Evolutionary conservation across 352 stramenopile species (phyloP), one percentile per base, ranked within the genome.

Genomic region (Pythium myriotylum): DNA sequence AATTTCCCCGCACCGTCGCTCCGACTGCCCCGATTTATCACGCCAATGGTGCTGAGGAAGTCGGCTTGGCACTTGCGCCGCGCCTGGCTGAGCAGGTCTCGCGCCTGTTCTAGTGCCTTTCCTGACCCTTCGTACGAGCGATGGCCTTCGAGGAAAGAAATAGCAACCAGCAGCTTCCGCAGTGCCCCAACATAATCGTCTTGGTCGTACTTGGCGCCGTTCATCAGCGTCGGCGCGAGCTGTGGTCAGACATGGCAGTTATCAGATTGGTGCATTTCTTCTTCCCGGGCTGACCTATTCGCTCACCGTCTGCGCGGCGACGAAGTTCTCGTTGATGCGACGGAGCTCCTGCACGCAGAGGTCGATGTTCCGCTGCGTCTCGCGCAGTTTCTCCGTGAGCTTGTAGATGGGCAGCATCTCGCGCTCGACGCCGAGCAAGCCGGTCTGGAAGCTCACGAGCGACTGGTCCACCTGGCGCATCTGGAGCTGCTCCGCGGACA

Each of bases 341-440:
- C 70, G 76, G 53, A 94, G 60, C 62, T 91, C 79, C 27, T 79
- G 73, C 20, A 94, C 84, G 41, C 83, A 91, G 9, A 89, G 54
- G 46, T 94, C 85, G 27, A 94, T 94, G 51, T 92, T 94, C 66
- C 86, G 86, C 59, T 94, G 85, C 17, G 82, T 92, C 59, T 79
- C 80, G 57, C 82, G 79, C 19, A 94, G 76, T 63, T 83, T 79
- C 62, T 91, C 82, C 0, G 85, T 94, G 66, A 94, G 81, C 49
- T 86, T 89, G 71, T 94, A 94, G 59, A 94, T 84, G 23, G 84
- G 82, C 56, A 89, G 68, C 84, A 91, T 94, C 68, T 94, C 79
- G 23, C 72, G 67, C 75, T 94, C 84, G 35, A 94, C 83, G 40
- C 81, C 77, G 17, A 89, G 46, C 13, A 94, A 66, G 1, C 82